phyloP scores from a whole-genome alignment of 768 basidiomycete species.

The Melanogaster broomeanus region DNA sequence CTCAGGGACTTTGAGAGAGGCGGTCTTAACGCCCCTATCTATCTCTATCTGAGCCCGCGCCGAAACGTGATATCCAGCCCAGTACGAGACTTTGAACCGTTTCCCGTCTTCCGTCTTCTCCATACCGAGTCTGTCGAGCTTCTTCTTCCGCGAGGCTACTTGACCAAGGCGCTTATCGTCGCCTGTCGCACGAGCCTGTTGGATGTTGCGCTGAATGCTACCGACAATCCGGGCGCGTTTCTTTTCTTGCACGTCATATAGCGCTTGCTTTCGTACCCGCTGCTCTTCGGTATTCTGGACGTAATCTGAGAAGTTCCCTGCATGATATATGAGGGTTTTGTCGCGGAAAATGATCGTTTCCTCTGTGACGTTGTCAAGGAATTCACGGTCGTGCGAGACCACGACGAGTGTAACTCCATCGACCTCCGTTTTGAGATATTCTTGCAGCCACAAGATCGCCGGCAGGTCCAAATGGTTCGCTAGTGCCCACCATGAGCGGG shows the following conservation, averaged over 20 bases:
- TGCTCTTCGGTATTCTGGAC: conserved; percentile 47
- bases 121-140: conserved; percentile 37
- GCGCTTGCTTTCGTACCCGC: conserved; percentile 43
- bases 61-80: conserved; percentile 40
- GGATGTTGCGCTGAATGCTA: conserved; percentile 53
- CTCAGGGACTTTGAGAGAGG: conserved; percentile 26
- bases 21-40: conserved; percentile 36
- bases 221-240: conserved; percentile 52
- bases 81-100: conserved; percentile 60
- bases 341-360: conserved; percentile 63
- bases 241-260: conserved; percentile 47
- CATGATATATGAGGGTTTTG: conserved; percentile 52
- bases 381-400: conserved; percentile 66
- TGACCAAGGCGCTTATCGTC: conserved; percentile 57
- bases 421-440: conserved; percentile 44
- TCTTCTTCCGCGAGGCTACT: conserved; percentile 62
- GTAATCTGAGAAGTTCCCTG: conserved; percentile 55
- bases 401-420: conserved; percentile 51
- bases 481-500: background rate
- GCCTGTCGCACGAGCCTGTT: conserved; percentile 54
- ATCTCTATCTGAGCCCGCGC: conserved; percentile 37
- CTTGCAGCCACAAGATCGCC: conserved; percentile 54
- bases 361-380: conserved; percentile 58
- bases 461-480: conserved; percentile 50
- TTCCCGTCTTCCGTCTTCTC: conserved; percentile 35